phyloP scores from a whole-genome alignment of 2,329 filamentous ascomycete genomes.

The Penicillium sp. region DNA sequence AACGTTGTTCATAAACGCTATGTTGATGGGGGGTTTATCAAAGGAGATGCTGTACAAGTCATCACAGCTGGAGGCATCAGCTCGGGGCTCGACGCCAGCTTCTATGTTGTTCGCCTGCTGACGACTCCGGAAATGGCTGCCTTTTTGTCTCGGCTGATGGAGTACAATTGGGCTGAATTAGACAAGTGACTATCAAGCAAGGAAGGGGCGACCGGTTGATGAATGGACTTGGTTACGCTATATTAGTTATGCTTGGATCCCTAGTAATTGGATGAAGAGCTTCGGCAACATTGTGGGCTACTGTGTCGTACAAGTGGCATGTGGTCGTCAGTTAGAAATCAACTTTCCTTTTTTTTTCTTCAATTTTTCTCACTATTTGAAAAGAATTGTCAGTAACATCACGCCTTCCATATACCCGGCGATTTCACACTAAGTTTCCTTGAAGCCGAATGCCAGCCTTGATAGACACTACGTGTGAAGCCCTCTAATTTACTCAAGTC shows the following conservation, averaged over 20 bases:
- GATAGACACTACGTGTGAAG: background rate
- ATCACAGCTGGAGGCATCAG: constrained; percentile 79
- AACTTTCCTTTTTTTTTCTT: no score
- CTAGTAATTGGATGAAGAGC: background rate
- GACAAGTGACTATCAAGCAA: constrained; percentile 7
- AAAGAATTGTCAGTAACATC: no score
- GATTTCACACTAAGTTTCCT: background rate
- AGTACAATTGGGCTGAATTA: constrained; percentile 71
- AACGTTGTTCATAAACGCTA: constrained; percentile 24
- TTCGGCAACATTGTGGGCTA: background rate
- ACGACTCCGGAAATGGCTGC: constrained; percentile 75
- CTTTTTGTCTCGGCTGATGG: constrained; percentile 73
- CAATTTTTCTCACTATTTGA: no score
- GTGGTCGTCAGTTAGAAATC: background rate
- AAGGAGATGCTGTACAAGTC: constrained; percentile 61
- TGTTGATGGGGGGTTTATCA: constrained; percentile 19
- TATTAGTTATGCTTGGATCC: background rate
- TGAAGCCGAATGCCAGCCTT: background rate
- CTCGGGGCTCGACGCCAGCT: constrained; percentile 77
- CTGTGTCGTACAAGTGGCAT: background rate
- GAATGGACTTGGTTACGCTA: background rate
- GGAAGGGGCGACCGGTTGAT: background rate
- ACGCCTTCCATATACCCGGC: background rate
- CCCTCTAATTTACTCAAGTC: background rate
- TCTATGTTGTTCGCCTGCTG: constrained; percentile 83